phyloP scores from a whole-genome alignment of 495 filamentous ascomycete species.

The Penicillium cosmopolitanum region DNA sequence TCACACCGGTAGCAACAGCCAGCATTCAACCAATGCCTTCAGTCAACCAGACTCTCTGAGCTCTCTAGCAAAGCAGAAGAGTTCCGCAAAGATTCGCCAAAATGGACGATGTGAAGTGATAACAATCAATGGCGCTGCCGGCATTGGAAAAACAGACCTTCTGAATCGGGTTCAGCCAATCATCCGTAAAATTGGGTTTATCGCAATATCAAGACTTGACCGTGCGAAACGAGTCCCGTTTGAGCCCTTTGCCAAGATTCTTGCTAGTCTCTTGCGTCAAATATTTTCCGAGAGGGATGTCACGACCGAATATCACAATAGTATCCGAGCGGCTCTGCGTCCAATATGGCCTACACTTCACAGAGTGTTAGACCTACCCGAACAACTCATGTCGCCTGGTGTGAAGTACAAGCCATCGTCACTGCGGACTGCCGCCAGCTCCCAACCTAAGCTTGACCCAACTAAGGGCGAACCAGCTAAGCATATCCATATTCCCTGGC shows the following conservation, averaged over 20 bases:
- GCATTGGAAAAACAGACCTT: constrained; percentile 82
- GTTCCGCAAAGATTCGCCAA: constrained; percentile 61
- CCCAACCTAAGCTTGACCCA: constrained; percentile 32
- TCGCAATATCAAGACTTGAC: constrained; percentile 84
- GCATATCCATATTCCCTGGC: constrained; percentile 35
- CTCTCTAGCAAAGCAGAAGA: constrained; percentile 43
- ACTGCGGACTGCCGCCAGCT: constrained; percentile 32
- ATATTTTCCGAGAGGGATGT: constrained; percentile 91
- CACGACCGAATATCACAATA: constrained; percentile 78
- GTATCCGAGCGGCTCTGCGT: constrained; percentile 70
- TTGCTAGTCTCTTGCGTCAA: constrained; percentile 84
- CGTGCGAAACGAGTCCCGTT: constrained; percentile 79
- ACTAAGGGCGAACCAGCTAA: constrained; percentile 41
- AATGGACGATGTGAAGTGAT: constrained; percentile 77
- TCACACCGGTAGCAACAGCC: constrained; percentile 30
- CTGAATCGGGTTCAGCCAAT: constrained; percentile 75
- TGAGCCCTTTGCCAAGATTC: constrained; percentile 76
- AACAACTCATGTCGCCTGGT: constrained; percentile 63
- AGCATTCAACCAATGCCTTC: constrained; percentile 34
- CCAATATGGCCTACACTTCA: constrained; percentile 80
- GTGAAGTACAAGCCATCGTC: constrained; percentile 43
- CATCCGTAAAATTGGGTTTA: constrained; percentile 76
- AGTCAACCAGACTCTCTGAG: constrained; percentile 38
- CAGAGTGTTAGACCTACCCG: constrained; percentile 76
- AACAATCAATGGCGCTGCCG: constrained; percentile 72